phyloP scores from a whole-genome alignment of 495 filamentous ascomycete genomes.

The Trichocladium antarcticum region DNA sequence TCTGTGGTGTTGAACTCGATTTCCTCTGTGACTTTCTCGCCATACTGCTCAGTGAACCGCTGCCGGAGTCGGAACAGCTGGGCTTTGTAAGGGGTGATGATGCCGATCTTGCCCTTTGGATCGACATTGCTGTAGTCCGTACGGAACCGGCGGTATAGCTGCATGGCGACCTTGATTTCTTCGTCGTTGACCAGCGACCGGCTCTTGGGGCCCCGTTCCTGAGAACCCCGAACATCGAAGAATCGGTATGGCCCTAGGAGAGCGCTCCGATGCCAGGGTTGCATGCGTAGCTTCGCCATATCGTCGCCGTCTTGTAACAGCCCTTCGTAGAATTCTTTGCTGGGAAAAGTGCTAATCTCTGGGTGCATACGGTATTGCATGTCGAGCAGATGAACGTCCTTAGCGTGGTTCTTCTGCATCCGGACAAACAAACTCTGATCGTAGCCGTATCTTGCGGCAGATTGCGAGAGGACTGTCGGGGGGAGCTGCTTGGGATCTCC shows the following conservation, averaged over 20 bases:
- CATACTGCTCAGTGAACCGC: conserved; percentile 59
- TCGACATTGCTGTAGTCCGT: conserved; percentile 58
- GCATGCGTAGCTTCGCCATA: conserved; percentile 63
- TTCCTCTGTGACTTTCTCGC: conserved; percentile 57
- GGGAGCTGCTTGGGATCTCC: conserved; percentile 96
- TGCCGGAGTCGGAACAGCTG: conserved; percentile 71
- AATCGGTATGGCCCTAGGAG: conserved; percentile 91
- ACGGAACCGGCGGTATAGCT: conserved; percentile 65
- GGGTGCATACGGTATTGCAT: conserved; percentile 99
- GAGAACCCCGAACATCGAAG: conserved; percentile 87
- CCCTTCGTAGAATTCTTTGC: conserved; percentile 81
- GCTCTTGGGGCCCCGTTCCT: conserved; percentile 61
- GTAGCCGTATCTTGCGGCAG: conserved; percentile 85
- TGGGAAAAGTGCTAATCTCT: conserved; percentile 82
- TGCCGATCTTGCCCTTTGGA: conserved; percentile 75
- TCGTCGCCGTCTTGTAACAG: conserved; percentile 70
- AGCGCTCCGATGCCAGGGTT: conserved; percentile 73
- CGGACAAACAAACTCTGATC: conserved; percentile 96
- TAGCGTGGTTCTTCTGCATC: conserved; percentile 85
- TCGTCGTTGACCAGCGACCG: conserved; percentile 85
- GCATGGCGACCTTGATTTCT: conserved; percentile 74
- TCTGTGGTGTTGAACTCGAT: conserved; percentile 98
- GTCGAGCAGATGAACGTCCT: conserved; percentile 88
- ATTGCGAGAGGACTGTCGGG: conserved; percentile 87
- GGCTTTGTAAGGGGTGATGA: conserved; percentile 95